These are phyloP conservation scores for Alternaria consortialis DNA, from an alignment of 2,329 filamentous ascomycete genomes.

Conservation along the genomic window DNA sequence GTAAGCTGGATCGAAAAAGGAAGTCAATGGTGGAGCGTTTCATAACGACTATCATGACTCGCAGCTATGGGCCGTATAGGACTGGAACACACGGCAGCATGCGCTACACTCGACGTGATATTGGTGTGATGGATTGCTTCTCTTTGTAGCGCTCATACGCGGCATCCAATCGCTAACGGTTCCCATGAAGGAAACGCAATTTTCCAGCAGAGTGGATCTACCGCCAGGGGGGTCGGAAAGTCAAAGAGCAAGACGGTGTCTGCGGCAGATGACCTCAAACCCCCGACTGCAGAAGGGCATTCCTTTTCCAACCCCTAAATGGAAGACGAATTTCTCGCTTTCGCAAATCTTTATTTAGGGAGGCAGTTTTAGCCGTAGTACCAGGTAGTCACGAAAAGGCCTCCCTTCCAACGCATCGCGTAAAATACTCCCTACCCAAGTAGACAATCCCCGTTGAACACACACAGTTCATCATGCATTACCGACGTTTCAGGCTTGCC, in stretches of 20 bases:
- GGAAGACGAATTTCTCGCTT: not conserved
- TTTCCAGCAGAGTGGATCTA: conserved; percentile 4
- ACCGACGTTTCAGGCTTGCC: conserved; percentile 21
- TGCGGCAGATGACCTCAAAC: not conserved
- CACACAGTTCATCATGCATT: conserved; percentile 8
- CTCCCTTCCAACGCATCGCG: conserved; percentile 2
- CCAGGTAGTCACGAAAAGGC: not conserved
- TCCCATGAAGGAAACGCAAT: conserved; percentile 1
- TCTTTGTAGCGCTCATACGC: not conserved
- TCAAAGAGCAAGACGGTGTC: conserved; percentile 3
- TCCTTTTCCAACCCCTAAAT: conserved; percentile 6
- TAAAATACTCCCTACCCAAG: not conserved
- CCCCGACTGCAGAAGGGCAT: not conserved
- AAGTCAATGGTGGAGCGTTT: conserved; percentile 3
- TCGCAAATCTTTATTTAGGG: not conserved
- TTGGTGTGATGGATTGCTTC: not conserved
- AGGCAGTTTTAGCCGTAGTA: not conserved
- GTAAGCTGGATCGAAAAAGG: conserved; percentile 4
- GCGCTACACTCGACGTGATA: conserved; percentile 3
- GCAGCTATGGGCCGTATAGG: conserved; percentile 6
- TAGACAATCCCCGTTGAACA: conserved; percentile 9
- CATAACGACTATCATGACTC: conserved; percentile 13
- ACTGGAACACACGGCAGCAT: conserved; percentile 17
- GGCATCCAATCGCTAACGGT: conserved; percentile 1
- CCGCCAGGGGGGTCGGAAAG: not conserved